Evolutionary conservation across 2,329 filamentous ascomycete species (phyloP).

Genomic region (Fusarium sterilihyphosum): DNA sequence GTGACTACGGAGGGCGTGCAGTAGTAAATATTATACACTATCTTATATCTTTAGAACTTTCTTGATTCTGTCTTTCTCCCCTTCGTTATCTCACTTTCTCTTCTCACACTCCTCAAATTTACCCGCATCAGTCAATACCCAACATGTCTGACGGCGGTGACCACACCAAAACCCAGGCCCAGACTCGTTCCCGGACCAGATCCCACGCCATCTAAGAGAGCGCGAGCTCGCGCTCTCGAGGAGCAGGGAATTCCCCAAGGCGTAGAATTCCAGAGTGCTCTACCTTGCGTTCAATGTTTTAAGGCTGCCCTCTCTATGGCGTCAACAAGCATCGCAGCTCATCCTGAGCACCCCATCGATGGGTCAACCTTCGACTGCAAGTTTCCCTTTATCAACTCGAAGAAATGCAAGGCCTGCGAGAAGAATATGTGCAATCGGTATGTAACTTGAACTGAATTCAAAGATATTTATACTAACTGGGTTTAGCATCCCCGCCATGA

Average conservation of each 20-base stretch:
- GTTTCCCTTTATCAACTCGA: background rate
- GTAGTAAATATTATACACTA: background rate
- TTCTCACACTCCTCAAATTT: no score
- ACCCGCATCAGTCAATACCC: no score
- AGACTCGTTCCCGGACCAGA: no score
- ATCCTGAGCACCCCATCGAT: rapidly evolving
- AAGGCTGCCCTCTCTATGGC: background rate
- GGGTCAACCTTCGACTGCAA: background rate
- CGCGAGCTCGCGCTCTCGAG: background rate
- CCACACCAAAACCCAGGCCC: no score
- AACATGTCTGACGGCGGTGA: background rate
- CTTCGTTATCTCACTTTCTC: background rate
- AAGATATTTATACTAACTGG: background rate
- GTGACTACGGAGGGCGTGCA: background rate
- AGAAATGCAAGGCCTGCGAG: background rate
- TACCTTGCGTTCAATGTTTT: background rate
- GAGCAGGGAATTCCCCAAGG: background rate
- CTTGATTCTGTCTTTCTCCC: background rate
- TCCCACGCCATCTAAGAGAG: background rate
- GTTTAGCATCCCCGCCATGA: background rate
- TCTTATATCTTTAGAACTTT: background rate
- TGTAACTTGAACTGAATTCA: background rate
- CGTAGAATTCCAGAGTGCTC: background rate
- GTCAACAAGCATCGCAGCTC: background rate
- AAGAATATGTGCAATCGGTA: background rate